Base-by-base conservation (phyloP, 768 basidiomycete species). In the Boletus rubroflammeus region DNA sequence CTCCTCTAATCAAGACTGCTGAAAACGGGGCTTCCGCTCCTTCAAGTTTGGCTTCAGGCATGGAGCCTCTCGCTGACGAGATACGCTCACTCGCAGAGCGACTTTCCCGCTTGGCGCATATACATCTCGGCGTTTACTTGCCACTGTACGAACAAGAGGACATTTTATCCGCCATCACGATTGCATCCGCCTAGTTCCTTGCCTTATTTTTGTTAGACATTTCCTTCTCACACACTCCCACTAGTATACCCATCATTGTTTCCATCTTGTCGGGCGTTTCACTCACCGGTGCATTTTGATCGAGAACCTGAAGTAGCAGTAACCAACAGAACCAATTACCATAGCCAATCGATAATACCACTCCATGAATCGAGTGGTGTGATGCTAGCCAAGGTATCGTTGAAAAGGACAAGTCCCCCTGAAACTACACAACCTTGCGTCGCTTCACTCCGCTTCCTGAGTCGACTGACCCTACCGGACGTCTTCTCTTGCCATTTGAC, bases 51-150 rank as follows among this genome's bases (percentile, higher is more conserved):
- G 73, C 76, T 41, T 79, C 78, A 50, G 90, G 90, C 39, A 82
- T 91, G 78, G 86, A 88, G 61, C 80, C 86, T 32, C 76, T 93
- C 49, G 70, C 77, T 51, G 81, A 83, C 38, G 91, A 94, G 69
- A 81, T 71, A 41, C 76, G 76, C 31, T 75, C 79, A 17, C 79
- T 94, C 46, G 81, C 81, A 28, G 84, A 89, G 62, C 82, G 86
- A 64, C 77, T 92, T 34, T 79, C 85, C 41, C 83, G 85, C 54
- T 77, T 94, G 50, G 84, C 85, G 3, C 73, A 81, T 44, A 84
- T 90, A 60, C 89, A 93, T 68, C 75, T 90, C 49, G 81, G 83
- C 58, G 84, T 88, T 48, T 92, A 89, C 69, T 74, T 88, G 35
- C 80, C 81, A n/a, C 67, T 91, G 52, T 93, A 93, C 72, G 84